Conservation (phyloP, 768 basidiomycete species). For the Arthromyces matolae region DNA sequence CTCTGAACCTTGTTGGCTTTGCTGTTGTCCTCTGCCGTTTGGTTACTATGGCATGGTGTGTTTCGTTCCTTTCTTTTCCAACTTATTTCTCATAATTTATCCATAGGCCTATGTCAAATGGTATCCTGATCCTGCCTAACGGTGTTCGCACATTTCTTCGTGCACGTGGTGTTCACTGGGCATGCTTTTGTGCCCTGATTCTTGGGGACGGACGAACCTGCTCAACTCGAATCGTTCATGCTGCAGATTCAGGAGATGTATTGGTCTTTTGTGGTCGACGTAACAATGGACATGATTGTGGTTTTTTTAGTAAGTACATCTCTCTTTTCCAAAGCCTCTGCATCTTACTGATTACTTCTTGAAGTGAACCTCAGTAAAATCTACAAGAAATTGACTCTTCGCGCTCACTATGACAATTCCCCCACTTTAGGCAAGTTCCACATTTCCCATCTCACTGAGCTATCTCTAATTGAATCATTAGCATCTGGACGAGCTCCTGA, state of each 20-base stretch:
- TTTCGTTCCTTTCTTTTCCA: too few relatives aligned
- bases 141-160: too few relatives aligned
- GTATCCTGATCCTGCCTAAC: too few relatives aligned
- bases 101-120: too few relatives aligned
- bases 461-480: too few relatives aligned
- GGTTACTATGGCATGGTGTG: too few relatives aligned
- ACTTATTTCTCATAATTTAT: too few relatives aligned
- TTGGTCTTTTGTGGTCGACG: background rate
- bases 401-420: too few relatives aligned
- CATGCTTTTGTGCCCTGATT: slow-evolving; percentile 1
- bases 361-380: background rate
- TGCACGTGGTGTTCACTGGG: slow-evolving; percentile 1
- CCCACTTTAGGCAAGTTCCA: too few relatives aligned
- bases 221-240: background rate
- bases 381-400: background rate
- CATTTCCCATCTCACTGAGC: too few relatives aligned
- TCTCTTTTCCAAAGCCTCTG: background rate
- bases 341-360: background rate
- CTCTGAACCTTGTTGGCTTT: too few relatives aligned
- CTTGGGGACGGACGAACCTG: background rate
- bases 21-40: too few relatives aligned
- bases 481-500: background rate
- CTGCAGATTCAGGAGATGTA: background rate
- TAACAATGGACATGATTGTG: background rate
- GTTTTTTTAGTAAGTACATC: background rate